Evolutionary conservation across 768 basidiomycete genomes (phyloP).

Genomic region (Trametes cingulata): DNA sequence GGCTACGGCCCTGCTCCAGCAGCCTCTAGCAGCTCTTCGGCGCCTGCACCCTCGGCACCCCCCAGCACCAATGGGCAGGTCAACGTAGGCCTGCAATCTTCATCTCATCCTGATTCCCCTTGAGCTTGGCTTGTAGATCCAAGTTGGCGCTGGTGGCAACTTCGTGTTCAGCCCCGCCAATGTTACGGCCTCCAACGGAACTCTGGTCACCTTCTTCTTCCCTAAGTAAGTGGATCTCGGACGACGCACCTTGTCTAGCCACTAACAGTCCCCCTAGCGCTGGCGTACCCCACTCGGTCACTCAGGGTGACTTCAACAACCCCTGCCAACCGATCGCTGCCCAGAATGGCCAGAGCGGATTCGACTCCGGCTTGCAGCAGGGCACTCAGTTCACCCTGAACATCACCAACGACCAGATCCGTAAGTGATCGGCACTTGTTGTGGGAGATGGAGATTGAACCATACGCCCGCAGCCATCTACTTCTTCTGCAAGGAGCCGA

Average conservation of each 20-base stretch:
- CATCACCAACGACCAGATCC: constrained; percentile 47
- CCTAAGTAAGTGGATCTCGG: constrained; percentile 37
- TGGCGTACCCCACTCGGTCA: constrained; percentile 33
- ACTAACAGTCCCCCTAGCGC: background rate
- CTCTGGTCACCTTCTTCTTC: constrained; percentile 56
- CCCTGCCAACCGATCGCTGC: constrained; percentile 44
- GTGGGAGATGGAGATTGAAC: background rate
- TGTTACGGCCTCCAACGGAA: constrained; percentile 49
- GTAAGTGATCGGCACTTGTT: constrained; percentile 35
- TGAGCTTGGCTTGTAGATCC: constrained; percentile 34
- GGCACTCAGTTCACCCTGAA: constrained; percentile 46
- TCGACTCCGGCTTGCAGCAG: constrained; percentile 53
- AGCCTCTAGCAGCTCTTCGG: constrained; percentile 28
- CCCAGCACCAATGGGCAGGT: constrained; percentile 22
- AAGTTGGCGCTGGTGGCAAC: constrained; percentile 41
- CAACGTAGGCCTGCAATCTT: constrained; percentile 17
- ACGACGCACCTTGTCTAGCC: background rate
- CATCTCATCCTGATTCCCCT: too few species aligned
- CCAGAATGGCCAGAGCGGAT: constrained; percentile 36
- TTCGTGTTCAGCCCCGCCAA: constrained; percentile 48
- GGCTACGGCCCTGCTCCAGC: constrained; percentile 17
- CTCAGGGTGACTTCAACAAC: constrained; percentile 28
- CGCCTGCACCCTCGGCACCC: constrained; percentile 34
- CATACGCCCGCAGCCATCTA: constrained; percentile 45
- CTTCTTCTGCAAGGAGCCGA: constrained; percentile 52